Conservation (phyloP, 139 green algal genomes). For the Ulvella scutata region DNA sequence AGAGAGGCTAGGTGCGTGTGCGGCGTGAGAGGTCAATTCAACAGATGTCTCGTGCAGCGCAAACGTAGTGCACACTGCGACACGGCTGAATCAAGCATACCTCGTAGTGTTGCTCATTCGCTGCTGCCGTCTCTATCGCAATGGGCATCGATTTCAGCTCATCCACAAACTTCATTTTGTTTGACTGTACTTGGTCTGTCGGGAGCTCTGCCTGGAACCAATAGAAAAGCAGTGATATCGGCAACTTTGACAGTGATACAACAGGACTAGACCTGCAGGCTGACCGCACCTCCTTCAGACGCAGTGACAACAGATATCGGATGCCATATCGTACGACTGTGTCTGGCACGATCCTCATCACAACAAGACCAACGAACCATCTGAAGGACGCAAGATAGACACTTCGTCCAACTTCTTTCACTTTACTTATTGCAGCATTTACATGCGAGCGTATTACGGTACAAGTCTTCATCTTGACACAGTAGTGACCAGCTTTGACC, state of each 20-base stretch:
- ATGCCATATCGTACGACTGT: constrained; percentile 48
- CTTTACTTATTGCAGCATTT: neutral
- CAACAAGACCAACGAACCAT: constrained; percentile 21
- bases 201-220: neutral
- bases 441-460: neutral
- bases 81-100: constrained; percentile 8
- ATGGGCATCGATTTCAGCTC: constrained; percentile 65
- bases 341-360: constrained; percentile 56
- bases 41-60: neutral
- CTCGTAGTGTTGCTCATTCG: constrained; percentile 91
- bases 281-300: constrained; percentile 20
- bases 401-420: neutral
- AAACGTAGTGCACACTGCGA: neutral
- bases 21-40: too few relatives aligned
- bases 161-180: constrained; percentile 39
- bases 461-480: too few relatives aligned
- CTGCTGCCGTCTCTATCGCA: constrained; percentile 61
- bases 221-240: neutral
- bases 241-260: neutral
- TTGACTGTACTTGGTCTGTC: constrained; percentile 8
- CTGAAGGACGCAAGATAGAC: neutral
- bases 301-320: constrained; percentile 33
- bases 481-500: too few relatives aligned
- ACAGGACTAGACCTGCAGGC: neutral
- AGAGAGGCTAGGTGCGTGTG: too few relatives aligned